Evolutionary conservation across 352 stramenopile genomes (phyloP), one percentile per base, ranked within the genome.

Genomic region (Phytophthora palmivora): DNA sequence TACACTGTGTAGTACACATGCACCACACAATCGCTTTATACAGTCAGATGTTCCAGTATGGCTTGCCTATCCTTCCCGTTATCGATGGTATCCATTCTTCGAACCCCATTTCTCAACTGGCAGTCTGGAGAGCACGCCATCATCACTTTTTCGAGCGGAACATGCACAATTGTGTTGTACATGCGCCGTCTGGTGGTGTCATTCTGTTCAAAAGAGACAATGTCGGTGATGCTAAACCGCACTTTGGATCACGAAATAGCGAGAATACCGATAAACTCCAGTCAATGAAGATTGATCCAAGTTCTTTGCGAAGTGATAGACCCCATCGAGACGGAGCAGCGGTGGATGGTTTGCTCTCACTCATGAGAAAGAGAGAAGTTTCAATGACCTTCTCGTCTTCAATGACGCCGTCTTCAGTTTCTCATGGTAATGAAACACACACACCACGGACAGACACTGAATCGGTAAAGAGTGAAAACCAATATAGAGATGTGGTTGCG

Each of bases 1-100:
- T 21, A 49, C 43, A 12, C 41, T n/a, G n/a, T n/a, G n/a, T n/a
- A n/a, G n/a, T n/a, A n/a, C n/a, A n/a, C n/a, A n/a, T n/a, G n/a
- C n/a, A n/a, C n/a, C n/a, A n/a, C n/a, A n/a, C n/a, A n/a, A n/a
- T n/a, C 7, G 5, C 22, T 49, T 8, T 24, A 9, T 49, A 22
- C 43, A 15, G 22, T 22, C 43, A 49, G 43, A 49, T 36, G 43
- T 37, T 49, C 14, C 19, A 18, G 22, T 33, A 48, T 48, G 41
- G 41, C 15, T 28, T 32, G 41, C 41, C 43, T 49, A 36, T 49
- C 43, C 3, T 49, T 49, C 43, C 43, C 43, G 43, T 49, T 36
- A 49, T 49, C 43, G 43, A 26, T 34, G 15, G 22, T 49, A 22
- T 33, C 3, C 24, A 16, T 7, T 14, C 19, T 37, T 33, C 5